phyloP scores from a whole-genome alignment of 73 alveolate species.

The Breviolum minutum region DNA sequence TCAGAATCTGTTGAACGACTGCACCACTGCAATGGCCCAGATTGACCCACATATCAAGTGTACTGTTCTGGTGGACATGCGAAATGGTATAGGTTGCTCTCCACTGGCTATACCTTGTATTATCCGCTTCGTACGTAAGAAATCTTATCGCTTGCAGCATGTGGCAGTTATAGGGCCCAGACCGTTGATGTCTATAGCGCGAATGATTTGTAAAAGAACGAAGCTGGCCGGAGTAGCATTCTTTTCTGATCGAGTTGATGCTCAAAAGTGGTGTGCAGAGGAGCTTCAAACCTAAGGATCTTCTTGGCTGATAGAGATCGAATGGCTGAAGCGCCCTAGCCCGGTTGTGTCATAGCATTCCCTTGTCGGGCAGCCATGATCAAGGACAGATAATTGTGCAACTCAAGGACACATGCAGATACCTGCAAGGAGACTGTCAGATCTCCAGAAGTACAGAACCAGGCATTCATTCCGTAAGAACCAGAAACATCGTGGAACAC shows the following conservation, averaged over 20 bases:
- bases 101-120: conserved; percentile 56
- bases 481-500: no score
- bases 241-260: conserved; percentile 7
- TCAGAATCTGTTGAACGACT: conserved; percentile 1
- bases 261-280: conserved; percentile 45
- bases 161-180: conserved; percentile 38
- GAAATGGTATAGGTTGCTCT: conserved; percentile 46
- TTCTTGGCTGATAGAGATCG: not conserved
- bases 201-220: conserved; percentile 1
- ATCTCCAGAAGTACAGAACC: conserved; percentile 17
- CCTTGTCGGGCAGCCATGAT: not conserved
- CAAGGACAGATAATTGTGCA: no score
- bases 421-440: not conserved
- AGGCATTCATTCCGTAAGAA: no score
- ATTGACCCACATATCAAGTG: conserved; percentile 34
- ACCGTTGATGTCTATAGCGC: conserved; percentile 49
- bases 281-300: not conserved
- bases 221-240: conserved; percentile 36
- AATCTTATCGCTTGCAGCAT: conserved; percentile 39
- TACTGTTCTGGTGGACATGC: conserved; percentile 47
- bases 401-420: not conserved
- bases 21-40: conserved; percentile 26
- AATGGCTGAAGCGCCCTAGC: no score
- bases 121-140: conserved; percentile 32
- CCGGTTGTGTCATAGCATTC: not conserved